phyloP scores from a whole-genome alignment of 1,139 yeast genomes.

The Ogataea hybrid region DNA sequence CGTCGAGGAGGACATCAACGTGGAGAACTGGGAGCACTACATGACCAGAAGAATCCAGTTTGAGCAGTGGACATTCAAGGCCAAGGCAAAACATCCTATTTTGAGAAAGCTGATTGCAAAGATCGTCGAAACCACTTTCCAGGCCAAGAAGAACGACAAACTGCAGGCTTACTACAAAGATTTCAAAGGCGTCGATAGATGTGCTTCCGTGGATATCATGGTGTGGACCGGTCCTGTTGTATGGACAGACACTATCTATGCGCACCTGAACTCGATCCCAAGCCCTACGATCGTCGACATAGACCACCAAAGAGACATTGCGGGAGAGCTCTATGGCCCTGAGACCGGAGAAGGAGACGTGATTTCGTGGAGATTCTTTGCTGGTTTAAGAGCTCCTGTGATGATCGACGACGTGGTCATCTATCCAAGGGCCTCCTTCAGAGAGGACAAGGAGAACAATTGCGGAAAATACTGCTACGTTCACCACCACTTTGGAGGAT shows the following conservation, averaged over 20 bases:
- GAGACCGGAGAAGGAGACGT: slow-evolving; percentile 24
- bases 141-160: slow-evolving; percentile 33
- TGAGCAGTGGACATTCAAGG: slow-evolving; percentile 45
- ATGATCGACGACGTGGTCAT: slow-evolving; percentile 79
- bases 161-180: slow-evolving; percentile 31
- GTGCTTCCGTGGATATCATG: slow-evolving; percentile 41
- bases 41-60: slow-evolving; percentile 42
- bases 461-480: slow-evolving; percentile 34
- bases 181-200: slow-evolving; percentile 31
- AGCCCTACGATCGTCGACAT: slow-evolving; percentile 33
- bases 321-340: slow-evolving; percentile 32
- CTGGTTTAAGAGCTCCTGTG: slow-evolving; percentile 68
- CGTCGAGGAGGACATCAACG: slow-evolving; percentile 34
- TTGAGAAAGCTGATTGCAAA: slow-evolving; percentile 51
- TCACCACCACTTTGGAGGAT: slow-evolving; percentile 32
- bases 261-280: slow-evolving; percentile 37
- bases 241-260: slow-evolving; percentile 57
- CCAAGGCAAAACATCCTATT: slow-evolving; percentile 53
- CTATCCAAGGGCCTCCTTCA: slow-evolving; percentile 53
- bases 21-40: slow-evolving; percentile 34
- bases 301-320: slow-evolving; percentile 31
- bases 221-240: slow-evolving; percentile 61
- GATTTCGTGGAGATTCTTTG: slow-evolving; percentile 61
- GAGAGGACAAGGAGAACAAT: slow-evolving; percentile 31
- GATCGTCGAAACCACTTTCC: slow-evolving; percentile 48